phyloP scores from a whole-genome alignment of 768 basidiomycete genomes.

The Mycena albidolilacea region DNA sequence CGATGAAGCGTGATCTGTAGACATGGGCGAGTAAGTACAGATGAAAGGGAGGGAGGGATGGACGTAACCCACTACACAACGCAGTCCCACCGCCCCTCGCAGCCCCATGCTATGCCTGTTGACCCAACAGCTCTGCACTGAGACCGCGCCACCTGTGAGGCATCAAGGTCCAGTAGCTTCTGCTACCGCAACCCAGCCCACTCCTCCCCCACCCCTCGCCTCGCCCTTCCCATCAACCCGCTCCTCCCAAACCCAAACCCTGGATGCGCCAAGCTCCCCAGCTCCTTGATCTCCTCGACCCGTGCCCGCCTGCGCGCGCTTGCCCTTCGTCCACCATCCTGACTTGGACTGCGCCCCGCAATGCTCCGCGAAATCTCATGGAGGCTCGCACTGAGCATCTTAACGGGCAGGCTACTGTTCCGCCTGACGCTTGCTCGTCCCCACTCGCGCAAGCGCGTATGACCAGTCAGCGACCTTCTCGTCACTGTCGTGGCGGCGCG shows the following conservation, averaged over 20 bases:
- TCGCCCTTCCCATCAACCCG: slow-evolving; percentile 66
- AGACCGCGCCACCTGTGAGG: no score
- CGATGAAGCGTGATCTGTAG: no score
- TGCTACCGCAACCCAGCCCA: slow-evolving; percentile 14
- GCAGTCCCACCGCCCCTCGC: no score
- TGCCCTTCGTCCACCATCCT: slow-evolving; percentile 38
- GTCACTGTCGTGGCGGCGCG: slow-evolving; percentile 46
- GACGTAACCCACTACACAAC: no score
- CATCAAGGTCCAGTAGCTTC: no score
- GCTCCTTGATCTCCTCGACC: slow-evolving; percentile 66
- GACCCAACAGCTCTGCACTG: no score
- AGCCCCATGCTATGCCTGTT: no score
- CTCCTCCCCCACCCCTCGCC: slow-evolving; percentile 30
- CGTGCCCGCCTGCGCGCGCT: slow-evolving; percentile 68
- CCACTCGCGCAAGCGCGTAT: slow-evolving; percentile 51
- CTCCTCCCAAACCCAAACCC: slow-evolving; percentile 78
- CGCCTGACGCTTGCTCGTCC: slow-evolving; percentile 63
- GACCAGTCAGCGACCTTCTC: slow-evolving; percentile 66
- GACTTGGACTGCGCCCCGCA: slow-evolving; percentile 41
- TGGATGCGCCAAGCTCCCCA: slow-evolving; percentile 64
- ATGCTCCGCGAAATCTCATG: slow-evolving; percentile 26
- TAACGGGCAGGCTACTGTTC: slow-evolving; percentile 63
- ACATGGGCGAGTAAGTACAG: no score
- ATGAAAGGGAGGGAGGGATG: no score
- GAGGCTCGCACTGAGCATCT: slow-evolving; percentile 47